phyloP scores from a whole-genome alignment of 371 early-diverging fungal species.

The Aphelidium insulamus region DNA sequence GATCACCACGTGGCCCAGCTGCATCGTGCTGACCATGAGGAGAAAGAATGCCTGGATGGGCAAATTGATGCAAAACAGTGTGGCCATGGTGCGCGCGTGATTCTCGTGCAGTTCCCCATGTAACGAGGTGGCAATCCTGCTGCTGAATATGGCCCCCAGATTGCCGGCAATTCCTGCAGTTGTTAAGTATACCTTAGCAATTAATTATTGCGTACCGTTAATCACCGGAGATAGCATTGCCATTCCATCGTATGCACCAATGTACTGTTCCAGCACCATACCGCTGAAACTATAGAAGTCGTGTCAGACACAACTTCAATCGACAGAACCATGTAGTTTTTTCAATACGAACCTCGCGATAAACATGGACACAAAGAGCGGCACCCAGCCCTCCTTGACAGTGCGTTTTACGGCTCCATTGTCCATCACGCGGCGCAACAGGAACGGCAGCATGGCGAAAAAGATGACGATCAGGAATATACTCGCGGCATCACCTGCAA shows the following conservation, averaged over 20 bases:
- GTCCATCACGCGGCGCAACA: constrained; percentile 23
- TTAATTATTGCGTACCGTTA: constrained; percentile 16
- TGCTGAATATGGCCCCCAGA: constrained; percentile 56
- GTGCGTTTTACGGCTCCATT: constrained; percentile 37
- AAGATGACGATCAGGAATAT: constrained; percentile 17
- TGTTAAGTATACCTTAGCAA: neutral
- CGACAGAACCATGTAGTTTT: neutral
- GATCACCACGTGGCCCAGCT: constrained; percentile 16
- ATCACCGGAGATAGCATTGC: constrained; percentile 48
- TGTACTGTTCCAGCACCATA: constrained; percentile 43
- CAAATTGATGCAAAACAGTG: constrained; percentile 38
- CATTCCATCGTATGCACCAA: constrained; percentile 44
- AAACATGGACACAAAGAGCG: constrained; percentile 46
- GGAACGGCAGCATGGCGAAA: constrained; percentile 21
- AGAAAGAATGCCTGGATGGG: constrained; percentile 46
- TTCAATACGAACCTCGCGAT: constrained; percentile 27
- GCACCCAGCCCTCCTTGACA: constrained; percentile 45
- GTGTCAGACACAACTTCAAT: neutral
- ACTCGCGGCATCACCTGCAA: neutral
- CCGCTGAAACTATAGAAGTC: constrained; percentile 28
- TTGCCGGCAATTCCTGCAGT: constrained; percentile 47
- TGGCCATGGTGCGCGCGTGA: constrained; percentile 25
- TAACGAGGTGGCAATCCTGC: constrained; percentile 49
- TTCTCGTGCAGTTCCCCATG: constrained; percentile 29
- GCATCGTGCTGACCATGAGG: constrained; percentile 24